Conservation (phyloP, 257 asterid species). For the Nicotiana paniculata region DNA sequence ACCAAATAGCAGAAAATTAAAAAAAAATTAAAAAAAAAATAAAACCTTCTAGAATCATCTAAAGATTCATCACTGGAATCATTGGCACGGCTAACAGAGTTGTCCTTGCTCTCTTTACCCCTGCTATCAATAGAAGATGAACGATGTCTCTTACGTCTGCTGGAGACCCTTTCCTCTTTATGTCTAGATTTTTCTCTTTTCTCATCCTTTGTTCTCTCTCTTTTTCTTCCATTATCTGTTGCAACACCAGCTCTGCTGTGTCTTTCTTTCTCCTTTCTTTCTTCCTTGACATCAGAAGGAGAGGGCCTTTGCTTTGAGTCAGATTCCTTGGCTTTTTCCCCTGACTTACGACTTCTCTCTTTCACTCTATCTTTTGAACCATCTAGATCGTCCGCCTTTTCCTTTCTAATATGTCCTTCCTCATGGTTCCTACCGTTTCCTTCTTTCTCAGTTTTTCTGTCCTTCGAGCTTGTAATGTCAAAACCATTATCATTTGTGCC, state of each 20-base stretch:
- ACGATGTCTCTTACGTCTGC: constrained; percentile 55
- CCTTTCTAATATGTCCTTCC: constrained; percentile 41
- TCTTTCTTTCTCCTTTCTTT: constrained; percentile 33
- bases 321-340: constrained; percentile 50
- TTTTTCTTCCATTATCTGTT: constrained; percentile 44
- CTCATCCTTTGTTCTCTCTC: constrained; percentile 50
- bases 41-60: constrained; percentile 67
- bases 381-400: constrained; percentile 36
- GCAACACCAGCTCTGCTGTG: constrained; percentile 40
- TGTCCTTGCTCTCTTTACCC: constrained; percentile 56
- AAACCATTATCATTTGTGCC: constrained; percentile 32
- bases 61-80: constrained; percentile 67
- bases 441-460: constrained; percentile 41
- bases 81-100: constrained; percentile 31
- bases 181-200: constrained; percentile 56
- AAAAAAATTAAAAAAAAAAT: background rate
- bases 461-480: constrained; percentile 38
- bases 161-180: constrained; percentile 49
- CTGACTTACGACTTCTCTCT: constrained; percentile 45
- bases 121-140: constrained; percentile 55
- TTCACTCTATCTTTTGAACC: constrained; percentile 52
- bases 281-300: constrained; percentile 53
- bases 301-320: constrained; percentile 59
- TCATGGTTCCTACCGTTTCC: constrained; percentile 48
- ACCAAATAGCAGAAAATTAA: background rate